phyloP scores from a whole-genome alignment of 2,329 filamentous ascomycete genomes.

The Alternaria gansuensis region DNA sequence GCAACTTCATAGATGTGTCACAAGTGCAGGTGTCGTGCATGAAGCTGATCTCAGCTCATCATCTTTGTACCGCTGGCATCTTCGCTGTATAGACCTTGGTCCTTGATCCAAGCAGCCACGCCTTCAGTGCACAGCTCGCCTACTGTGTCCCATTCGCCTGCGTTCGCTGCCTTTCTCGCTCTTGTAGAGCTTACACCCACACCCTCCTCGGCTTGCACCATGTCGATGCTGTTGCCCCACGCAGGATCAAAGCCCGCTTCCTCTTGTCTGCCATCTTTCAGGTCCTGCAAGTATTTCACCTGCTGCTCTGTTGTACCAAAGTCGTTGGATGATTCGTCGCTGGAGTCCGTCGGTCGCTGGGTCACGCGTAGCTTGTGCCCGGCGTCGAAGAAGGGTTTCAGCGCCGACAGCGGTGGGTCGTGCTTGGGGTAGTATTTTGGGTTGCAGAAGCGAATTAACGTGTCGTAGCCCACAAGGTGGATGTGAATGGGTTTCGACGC shows the following conservation, averaged over 20 bases:
- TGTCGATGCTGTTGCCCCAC: constrained; percentile 69
- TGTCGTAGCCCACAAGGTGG: constrained; percentile 79
- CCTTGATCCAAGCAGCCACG: constrained; percentile 67
- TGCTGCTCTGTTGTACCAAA: constrained; percentile 69
- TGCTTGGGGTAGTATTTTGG: constrained; percentile 72
- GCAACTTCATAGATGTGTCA: background rate
- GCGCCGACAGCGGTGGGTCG: constrained; percentile 60
- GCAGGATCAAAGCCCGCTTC: constrained; percentile 63
- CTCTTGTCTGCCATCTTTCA: constrained; percentile 61
- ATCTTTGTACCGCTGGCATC: constrained; percentile 50
- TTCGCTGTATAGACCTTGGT: constrained; percentile 64
- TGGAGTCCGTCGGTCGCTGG: constrained; percentile 61
- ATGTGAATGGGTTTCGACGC: constrained; percentile 61
- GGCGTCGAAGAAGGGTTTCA: constrained; percentile 69
- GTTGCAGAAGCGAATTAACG: constrained; percentile 74
- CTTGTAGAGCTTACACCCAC: constrained; percentile 66
- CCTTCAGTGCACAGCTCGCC: constrained; percentile 64
- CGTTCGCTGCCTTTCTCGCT: constrained; percentile 66
- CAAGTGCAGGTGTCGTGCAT: background rate
- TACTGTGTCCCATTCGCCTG: constrained; percentile 60
- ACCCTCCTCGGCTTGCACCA: constrained; percentile 63
- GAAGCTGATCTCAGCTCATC: constrained; percentile 42
- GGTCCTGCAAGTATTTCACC: constrained; percentile 60
- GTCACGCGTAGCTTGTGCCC: constrained; percentile 70
- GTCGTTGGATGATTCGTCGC: constrained; percentile 56